These are phyloP conservation scores for Aureobasidium sp. DNA, from an alignment of 2,329 filamentous ascomycete species.

Conservation along the genomic window DNA sequence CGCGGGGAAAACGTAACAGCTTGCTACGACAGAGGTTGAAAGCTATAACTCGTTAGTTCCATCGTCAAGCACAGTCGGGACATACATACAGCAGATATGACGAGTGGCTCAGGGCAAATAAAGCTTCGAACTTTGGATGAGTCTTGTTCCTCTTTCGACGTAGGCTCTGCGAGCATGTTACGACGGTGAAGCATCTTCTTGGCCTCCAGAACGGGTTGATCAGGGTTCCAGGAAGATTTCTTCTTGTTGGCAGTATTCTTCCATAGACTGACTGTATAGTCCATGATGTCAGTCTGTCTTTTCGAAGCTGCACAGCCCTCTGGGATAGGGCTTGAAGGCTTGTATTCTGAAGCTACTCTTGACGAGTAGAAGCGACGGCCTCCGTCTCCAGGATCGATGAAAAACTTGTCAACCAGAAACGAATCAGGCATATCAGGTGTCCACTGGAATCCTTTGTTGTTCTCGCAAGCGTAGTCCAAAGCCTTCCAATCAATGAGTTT, in stretches of 20 bases:
- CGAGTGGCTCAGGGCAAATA: conserved; percentile 68
- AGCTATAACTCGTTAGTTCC: conserved; percentile 41
- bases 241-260: conserved; percentile 45
- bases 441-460: conserved; percentile 37
- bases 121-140: conserved; percentile 42
- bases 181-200: conserved; percentile 68
- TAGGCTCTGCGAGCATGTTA: conserved; percentile 67
- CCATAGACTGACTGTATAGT: conserved; percentile 75
- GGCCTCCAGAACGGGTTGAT: conserved; percentile 76
- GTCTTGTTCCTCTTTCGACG: conserved; percentile 39
- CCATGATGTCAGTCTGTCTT: conserved; percentile 54
- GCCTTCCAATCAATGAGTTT: conserved; percentile 52
- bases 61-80: neutral
- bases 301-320: conserved; percentile 38
- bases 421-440: conserved; percentile 30
- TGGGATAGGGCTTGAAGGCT: conserved; percentile 58
- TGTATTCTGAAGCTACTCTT: conserved; percentile 42
- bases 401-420: conserved; percentile 41
- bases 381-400: conserved; percentile 50
- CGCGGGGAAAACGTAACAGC: conserved; percentile 69
- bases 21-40: conserved; percentile 58
- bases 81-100: conserved; percentile 58
- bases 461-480: conserved; percentile 33
- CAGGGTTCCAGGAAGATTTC: conserved; percentile 42
- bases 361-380: conserved; percentile 49